phyloP scores from a whole-genome alignment of 768 basidiomycete species.

The Boletus fagicola region DNA sequence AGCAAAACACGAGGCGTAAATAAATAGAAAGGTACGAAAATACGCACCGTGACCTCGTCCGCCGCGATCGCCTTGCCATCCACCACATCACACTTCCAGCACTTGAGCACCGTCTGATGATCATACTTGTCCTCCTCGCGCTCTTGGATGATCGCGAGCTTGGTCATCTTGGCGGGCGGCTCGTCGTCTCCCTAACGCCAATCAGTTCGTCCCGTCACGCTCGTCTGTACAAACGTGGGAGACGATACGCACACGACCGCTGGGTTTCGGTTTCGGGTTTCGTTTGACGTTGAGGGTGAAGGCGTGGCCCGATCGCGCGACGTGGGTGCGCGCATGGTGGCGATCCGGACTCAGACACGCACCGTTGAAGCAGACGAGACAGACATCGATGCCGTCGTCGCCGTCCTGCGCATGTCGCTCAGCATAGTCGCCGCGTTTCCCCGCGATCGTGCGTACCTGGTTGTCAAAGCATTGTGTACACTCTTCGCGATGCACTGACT shows the following conservation, averaged over 20 bases:
- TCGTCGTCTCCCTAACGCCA: conserved; percentile 62
- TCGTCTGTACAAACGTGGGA: too few relatives aligned
- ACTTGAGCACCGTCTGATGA: conserved; percentile 59
- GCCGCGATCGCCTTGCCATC: conserved; percentile 46
- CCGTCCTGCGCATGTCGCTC: conserved; percentile 50
- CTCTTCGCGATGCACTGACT: conserved; percentile 85
- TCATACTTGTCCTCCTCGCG: conserved; percentile 89
- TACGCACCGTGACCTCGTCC: conserved; percentile 35
- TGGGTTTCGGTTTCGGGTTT: conserved; percentile 55
- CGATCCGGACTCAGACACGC: conserved; percentile 65
- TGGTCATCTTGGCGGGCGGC: conserved; percentile 86
- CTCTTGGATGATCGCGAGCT: conserved; percentile 84
- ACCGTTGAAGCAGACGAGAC: conserved; percentile 92
- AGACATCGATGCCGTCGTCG: conserved; percentile 80
- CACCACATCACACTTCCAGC: conserved; percentile 68
- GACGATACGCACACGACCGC: conserved; percentile 56
- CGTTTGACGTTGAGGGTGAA: conserved; percentile 83
- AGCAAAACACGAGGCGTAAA: not conserved
- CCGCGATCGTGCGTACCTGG: conserved; percentile 52
- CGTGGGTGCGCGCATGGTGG: conserved; percentile 75
- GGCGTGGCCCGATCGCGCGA: conserved; percentile 65
- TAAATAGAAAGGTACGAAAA: not conserved
- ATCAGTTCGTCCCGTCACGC: not conserved
- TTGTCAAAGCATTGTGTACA: conserved; percentile 97
- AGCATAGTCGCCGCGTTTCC: not conserved